These are phyloP conservation scores for Voacanga thouarsii DNA, from an alignment of 257 asterid genomes.

Conservation along the genomic window DNA sequence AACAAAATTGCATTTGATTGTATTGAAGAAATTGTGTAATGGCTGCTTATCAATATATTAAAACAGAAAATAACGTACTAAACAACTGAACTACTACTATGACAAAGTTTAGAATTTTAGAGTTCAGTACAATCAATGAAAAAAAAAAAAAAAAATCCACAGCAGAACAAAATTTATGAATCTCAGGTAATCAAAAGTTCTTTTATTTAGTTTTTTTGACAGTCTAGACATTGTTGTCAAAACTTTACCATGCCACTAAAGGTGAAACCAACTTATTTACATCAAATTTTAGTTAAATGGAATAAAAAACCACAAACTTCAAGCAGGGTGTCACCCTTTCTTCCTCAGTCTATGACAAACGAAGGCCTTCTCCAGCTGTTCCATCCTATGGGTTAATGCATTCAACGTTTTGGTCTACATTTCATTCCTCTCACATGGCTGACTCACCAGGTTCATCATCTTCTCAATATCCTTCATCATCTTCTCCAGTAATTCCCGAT, in stretches of 20 bases:
- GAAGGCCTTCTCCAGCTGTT: constrained; percentile 57
- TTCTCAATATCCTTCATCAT: constrained; percentile 58
- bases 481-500: constrained; percentile 43
- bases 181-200: no score
- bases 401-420: constrained; percentile 43
- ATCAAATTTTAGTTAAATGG: not conserved
- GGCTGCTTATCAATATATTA: no score
- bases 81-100: no score
- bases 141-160: no score
- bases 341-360: constrained; percentile 33
- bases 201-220: no score
- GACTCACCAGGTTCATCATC: constrained; percentile 61
- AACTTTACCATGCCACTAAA: not conserved
- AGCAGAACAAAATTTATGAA: no score
- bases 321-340: constrained; percentile 25
- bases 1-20: not conserved
- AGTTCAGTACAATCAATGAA: no score
- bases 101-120: no score
- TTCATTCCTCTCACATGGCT: constrained; percentile 47
- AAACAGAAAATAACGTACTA: no score
- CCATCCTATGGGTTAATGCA: constrained; percentile 27
- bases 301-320: not conserved
- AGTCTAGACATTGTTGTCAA: not conserved
- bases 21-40: no score
- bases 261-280: not conserved